Evolutionary conservation across 2,329 filamentous ascomycete species (phyloP).

Genomic region (Drechslerella coelobrocha): DNA sequence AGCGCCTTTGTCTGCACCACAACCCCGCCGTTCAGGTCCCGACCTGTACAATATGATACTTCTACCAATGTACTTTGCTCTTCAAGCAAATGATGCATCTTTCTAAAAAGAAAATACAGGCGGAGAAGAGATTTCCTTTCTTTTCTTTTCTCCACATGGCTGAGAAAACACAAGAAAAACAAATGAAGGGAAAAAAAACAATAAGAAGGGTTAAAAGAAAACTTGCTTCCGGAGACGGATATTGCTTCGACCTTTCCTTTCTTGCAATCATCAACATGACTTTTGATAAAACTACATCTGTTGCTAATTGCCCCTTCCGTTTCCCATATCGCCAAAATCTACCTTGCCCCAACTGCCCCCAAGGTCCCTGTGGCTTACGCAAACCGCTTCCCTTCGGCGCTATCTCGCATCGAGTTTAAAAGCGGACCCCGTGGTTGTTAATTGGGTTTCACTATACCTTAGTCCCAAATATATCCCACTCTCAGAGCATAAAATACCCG

Average conservation of each 20-base stretch:
- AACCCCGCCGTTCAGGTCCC: conserved; percentile 30
- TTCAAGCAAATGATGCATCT: background rate
- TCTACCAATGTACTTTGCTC: conserved; percentile 14
- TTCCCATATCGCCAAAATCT: conserved; percentile 7
- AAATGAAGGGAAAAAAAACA: background rate
- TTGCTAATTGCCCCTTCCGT: conserved; percentile 8
- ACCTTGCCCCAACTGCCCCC: conserved; percentile 2
- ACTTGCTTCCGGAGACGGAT: conserved; percentile 22
- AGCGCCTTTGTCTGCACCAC: conserved; percentile 6
- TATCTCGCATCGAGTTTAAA: conserved; percentile 39
- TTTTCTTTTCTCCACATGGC: conserved; percentile 21
- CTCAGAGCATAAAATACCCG: conserved; percentile 21
- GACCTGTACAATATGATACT: conserved; percentile 32
- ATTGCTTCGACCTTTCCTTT: conserved; percentile 12
- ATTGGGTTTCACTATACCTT: conserved; percentile 7
- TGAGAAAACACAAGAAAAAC: background rate
- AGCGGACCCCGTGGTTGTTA: conserved; percentile 11
- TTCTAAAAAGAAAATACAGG: conserved; percentile 15
- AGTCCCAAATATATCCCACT: conserved; percentile 18
- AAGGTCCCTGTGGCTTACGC: conserved; percentile 18
- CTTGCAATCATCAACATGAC: conserved; percentile 12
- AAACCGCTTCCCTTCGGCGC: conserved; percentile 22
- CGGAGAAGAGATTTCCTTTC: background rate
- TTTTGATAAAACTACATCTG: conserved; percentile 14
- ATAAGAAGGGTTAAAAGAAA: conserved; percentile 1